These are phyloP conservation scores for Fusarium gaditjirri DNA, from an alignment of 2,329 filamentous ascomycete genomes.

Conservation along the genomic window DNA sequence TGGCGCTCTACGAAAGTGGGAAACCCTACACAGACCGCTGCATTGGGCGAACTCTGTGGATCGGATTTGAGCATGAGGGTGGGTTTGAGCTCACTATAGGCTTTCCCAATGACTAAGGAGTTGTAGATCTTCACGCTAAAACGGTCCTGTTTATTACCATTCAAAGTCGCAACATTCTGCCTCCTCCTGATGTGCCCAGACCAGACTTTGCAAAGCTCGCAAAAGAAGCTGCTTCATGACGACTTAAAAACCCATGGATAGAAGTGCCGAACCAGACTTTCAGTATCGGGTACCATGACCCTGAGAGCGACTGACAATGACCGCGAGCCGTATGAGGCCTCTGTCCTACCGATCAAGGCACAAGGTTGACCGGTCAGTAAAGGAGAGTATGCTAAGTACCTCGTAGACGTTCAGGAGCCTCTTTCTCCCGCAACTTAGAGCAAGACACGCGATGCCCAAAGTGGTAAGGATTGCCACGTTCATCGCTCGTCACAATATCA, in stretches of 20 bases:
- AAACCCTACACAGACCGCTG: conserved; percentile 1
- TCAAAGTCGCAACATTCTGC: background rate
- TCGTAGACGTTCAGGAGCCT: background rate
- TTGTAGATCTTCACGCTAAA: conserved; percentile 20
- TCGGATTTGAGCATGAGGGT: conserved; percentile 34
- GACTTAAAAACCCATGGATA: conserved; percentile 5
- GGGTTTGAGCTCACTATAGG: accelerated
- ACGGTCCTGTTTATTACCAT: conserved; percentile 34
- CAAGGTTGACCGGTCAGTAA: conserved; percentile 28
- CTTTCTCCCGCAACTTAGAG: conserved; percentile 13
- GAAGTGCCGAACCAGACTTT: background rate
- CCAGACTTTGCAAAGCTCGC: conserved; percentile 20
- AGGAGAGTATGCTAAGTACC: conserved; percentile 12
- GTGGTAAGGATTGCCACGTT: background rate
- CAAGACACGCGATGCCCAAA: background rate
- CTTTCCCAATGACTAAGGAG: background rate
- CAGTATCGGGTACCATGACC: conserved; percentile 12
- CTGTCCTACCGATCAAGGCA: background rate
- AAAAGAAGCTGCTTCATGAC: conserved; percentile 11
- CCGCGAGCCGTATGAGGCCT: conserved; percentile 15
- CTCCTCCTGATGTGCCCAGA: background rate
- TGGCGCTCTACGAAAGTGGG: background rate
- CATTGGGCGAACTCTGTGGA: conserved; percentile 23
- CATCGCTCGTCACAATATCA: conserved; percentile 11
- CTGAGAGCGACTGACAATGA: conserved; percentile 26